Evolutionary conservation across 1,284 basidiomycete genomes (phyloP), one percentile per base, ranked within the genome.

Genomic region (Naganishia liquefaciens): DNA sequence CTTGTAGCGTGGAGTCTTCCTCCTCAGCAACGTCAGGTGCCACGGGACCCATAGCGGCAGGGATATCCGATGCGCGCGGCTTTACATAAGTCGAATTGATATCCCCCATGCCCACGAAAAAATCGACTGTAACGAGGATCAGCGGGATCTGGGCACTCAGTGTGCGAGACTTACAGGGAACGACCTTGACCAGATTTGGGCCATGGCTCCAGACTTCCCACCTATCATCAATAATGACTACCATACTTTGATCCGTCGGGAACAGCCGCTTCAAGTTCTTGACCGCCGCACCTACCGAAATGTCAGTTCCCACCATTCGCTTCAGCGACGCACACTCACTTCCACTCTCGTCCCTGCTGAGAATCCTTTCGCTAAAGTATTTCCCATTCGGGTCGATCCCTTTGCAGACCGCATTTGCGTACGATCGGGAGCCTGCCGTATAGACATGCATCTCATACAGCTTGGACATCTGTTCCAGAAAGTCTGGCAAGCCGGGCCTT

Each of bases 371-470:
- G 51, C 90, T 89, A 73, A 99, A 99, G 68, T 90, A 83, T 75
- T 83, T 87, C 17, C 88, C 87, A 62, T 89, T 86, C 11, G 94
- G 91, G 80, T 99, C 95, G 74, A 99, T 90, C 43, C 93, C 87
- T 63, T 88, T 86, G 80, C 93, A 97, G 19, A 98, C 93, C 77
- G 93, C 87, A 78, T 94, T 90, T 46, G 95, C 95, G 77, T 99
- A 99, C 50, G 93, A 89, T 49, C 95, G 86, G 21, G 95, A 98
- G 62, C 95, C 95, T 93, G 99, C 99, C 28, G 95, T 99, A 80
- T 99, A 99, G 55, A 99, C 93, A 78, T 99, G 95, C 90, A 99
- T 91, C 80, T 99, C 93, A 79, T 96, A 99, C 73, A 89, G 87
- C 63, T 83, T 79, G 50, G 89, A 85, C 70, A 91, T 84, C 51